phyloP scores from a whole-genome alignment of 1,139 yeast species.

The Sugiyamaella pinicola region DNA sequence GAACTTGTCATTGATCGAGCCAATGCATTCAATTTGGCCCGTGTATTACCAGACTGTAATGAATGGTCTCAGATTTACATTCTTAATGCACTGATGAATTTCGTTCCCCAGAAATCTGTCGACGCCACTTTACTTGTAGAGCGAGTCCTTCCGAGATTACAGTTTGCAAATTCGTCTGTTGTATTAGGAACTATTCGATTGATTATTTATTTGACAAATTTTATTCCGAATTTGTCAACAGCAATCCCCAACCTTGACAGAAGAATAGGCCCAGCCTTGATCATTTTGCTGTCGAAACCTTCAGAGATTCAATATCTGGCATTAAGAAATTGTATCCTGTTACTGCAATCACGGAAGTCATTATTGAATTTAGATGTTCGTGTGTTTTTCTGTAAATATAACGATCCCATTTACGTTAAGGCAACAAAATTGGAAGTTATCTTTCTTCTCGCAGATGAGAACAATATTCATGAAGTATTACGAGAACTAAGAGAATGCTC shows the following conservation, averaged over 20 bases:
- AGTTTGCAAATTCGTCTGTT: slow-evolving; percentile 80
- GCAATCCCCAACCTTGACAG: slow-evolving; percentile 57
- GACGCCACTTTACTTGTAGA: slow-evolving; percentile 73
- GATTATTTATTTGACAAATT: slow-evolving; percentile 72
- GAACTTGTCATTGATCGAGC: slow-evolving; percentile 57
- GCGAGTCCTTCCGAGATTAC: slow-evolving; percentile 69
- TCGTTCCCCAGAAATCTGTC: slow-evolving; percentile 65
- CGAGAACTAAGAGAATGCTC: slow-evolving; percentile 84
- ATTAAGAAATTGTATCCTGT: slow-evolving; percentile 74
- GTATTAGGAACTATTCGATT: slow-evolving; percentile 76
- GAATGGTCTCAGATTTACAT: slow-evolving; percentile 83
- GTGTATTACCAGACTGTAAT: slow-evolving; percentile 55
- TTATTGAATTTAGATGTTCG: slow-evolving; percentile 68
- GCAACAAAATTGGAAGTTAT: slow-evolving; percentile 89
- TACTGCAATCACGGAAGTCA: slow-evolving; percentile 67
- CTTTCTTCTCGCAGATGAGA: slow-evolving; percentile 70
- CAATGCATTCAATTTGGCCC: slow-evolving; percentile 58
- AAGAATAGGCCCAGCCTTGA: slow-evolving; percentile 70
- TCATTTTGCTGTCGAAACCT: slow-evolving; percentile 73
- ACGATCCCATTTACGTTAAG: slow-evolving; percentile 86
- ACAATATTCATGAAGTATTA: slow-evolving; percentile 62
- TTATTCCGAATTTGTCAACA: slow-evolving; percentile 48
- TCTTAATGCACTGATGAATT: slow-evolving; percentile 67
- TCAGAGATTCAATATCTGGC: slow-evolving; percentile 84
- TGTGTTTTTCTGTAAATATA: slow-evolving; percentile 77